Percentiles rank a stretch among this genome's conserved stretches.
phyloP scores from a whole-genome alignment of 257 asterid genomes.

The Verbascum thapsus region DNA sequence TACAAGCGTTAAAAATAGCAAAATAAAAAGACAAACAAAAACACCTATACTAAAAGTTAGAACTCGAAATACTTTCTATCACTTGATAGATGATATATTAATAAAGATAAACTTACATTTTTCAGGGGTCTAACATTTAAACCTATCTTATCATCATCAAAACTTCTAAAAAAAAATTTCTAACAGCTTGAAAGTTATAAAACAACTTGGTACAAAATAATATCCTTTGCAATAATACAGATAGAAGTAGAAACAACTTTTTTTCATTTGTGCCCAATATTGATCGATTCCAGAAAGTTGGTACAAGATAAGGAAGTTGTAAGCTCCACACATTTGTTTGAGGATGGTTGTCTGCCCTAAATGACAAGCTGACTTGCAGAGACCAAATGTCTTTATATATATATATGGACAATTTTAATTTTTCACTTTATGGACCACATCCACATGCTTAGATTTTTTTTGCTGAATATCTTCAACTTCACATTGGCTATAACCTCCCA shows the following conservation, averaged over 20 bases:
- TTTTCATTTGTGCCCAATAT: not conserved
- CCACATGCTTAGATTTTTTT: conserved; percentile 27
- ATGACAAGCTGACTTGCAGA: conserved; percentile 29
- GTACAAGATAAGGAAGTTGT: conserved; percentile 37
- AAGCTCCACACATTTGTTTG: conserved; percentile 36
- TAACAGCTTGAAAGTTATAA: not conserved
- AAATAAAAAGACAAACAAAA: no score
- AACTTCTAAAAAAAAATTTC: no score
- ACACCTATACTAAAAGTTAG: no score
- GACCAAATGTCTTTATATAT: conserved; percentile 21
- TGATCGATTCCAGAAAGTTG: conserved; percentile 20
- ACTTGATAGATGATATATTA: no score
- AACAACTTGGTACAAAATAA: not conserved
- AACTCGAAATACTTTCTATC: no score
- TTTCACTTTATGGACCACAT: conserved; percentile 31
- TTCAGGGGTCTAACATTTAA: no score
- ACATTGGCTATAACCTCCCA: no score
- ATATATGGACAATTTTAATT: not conserved
- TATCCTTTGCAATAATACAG: not conserved
- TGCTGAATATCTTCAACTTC: not conserved
- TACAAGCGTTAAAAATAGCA: no score
- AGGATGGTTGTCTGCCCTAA: conserved; percentile 2
- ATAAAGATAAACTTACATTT: no score
- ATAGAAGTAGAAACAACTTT: not conserved
- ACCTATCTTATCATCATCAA: no score